phyloP scores from a whole-genome alignment of 208 protist species.

The Leishmania lainsoni region DNA sequence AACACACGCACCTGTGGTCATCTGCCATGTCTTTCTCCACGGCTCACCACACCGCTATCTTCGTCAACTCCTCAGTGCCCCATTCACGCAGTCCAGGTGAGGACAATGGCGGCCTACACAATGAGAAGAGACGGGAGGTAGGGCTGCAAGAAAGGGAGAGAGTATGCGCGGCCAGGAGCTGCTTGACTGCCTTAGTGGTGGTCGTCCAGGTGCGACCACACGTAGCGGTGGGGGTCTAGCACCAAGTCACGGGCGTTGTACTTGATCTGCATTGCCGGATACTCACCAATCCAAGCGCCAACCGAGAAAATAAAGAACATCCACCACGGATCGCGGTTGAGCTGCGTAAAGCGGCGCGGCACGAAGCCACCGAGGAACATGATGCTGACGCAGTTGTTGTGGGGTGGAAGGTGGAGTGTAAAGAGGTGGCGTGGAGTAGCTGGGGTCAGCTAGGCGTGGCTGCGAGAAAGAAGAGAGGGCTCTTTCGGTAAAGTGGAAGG shows the following conservation, averaged over 20 bases:
- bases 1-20: background rate
- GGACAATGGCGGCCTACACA: background rate
- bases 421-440: background rate
- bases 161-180: background rate
- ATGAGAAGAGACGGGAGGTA: background rate
- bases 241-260: slow-evolving; percentile 84
- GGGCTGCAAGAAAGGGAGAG: background rate
- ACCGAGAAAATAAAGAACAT: slow-evolving; percentile 85
- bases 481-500: background rate
- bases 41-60: slow-evolving; percentile 1
- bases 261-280: slow-evolving; percentile 85
- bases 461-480: background rate
- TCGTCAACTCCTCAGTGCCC: background rate
- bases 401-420: background rate
- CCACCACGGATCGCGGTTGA: slow-evolving; percentile 85
- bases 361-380: slow-evolving; percentile 91
- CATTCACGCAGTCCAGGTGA: background rate
- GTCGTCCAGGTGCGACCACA: slow-evolving; percentile 82
- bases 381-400: background rate
- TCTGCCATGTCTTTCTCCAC: slow-evolving; percentile 1
- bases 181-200: slow-evolving; percentile 58
- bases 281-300: slow-evolving; percentile 81
- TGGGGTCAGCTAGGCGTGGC: background rate
- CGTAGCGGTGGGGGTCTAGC: slow-evolving; percentile 87
- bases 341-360: slow-evolving; percentile 80